phyloP scores from a whole-genome alignment of 2,329 filamentous ascomycete genomes.

The Ploettnerulaceae sp. region DNA sequence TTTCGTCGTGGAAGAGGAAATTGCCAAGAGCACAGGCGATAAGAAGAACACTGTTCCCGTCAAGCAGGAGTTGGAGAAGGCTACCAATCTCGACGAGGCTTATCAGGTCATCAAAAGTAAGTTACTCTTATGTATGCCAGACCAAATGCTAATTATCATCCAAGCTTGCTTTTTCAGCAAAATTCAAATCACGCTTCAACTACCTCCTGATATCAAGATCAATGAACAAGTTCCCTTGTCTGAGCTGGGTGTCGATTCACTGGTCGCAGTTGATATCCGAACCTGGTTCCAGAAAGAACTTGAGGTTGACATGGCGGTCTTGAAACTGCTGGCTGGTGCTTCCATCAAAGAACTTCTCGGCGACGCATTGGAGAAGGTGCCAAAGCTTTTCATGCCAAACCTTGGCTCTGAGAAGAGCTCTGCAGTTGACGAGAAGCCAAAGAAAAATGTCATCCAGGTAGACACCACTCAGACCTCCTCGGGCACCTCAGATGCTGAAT shows the following conservation, averaged over 20 bases:
- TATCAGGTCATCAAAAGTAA: constrained; percentile 2
- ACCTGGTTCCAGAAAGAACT: constrained; percentile 45
- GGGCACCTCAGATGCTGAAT: constrained; percentile 1
- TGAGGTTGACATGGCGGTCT: constrained; percentile 27
- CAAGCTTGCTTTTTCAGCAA: constrained; percentile 31
- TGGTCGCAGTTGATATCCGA: constrained; percentile 26
- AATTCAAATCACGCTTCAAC: constrained; percentile 17
- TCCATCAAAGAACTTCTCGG: background rate
- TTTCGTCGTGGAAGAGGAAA: background rate
- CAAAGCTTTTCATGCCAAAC: background rate
- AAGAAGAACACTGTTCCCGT: constrained; percentile 29
- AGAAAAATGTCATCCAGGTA: background rate
- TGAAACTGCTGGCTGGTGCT: constrained; percentile 16
- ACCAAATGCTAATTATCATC: background rate
- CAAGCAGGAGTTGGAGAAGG: background rate
- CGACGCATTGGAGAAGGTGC: background rate
- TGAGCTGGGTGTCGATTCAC: constrained; percentile 35
- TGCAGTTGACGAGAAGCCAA: background rate
- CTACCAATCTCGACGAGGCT: constrained; percentile 1
- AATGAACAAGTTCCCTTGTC: constrained; percentile 3
- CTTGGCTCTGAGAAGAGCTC: background rate
- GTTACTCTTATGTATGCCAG: too few relatives aligned
- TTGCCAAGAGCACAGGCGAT: constrained; percentile 31
- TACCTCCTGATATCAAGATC: constrained; percentile 34
- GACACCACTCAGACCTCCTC: background rate